These are phyloP conservation scores for Microcera coccophila DNA, from an alignment of 2,329 filamentous ascomycete genomes.

Conservation along the genomic window DNA sequence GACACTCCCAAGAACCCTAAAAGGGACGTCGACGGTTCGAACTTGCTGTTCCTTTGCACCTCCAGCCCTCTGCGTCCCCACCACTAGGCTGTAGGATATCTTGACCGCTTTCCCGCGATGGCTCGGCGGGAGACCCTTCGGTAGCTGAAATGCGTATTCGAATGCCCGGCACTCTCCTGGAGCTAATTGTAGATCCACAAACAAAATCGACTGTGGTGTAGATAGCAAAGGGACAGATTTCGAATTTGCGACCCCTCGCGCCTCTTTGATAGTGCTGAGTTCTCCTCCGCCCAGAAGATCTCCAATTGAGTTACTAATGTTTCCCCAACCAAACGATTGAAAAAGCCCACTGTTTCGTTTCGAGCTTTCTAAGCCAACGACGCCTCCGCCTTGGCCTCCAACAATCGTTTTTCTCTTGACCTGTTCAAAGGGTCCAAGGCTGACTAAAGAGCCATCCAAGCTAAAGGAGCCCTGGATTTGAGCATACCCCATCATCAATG, in stretches of 20 bases:
- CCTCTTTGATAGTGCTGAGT: constrained; percentile 90
- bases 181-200: constrained; percentile 83
- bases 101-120: constrained; percentile 93
- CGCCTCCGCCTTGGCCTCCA: constrained; percentile 80
- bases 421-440: constrained; percentile 86
- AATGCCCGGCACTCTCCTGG: constrained; percentile 87
- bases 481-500: constrained; percentile 96
- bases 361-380: constrained; percentile 70
- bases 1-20: constrained; percentile 88
- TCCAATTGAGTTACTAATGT: constrained; percentile 80
- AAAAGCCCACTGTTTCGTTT: constrained; percentile 78
- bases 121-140: constrained; percentile 82
- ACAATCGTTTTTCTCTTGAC: constrained; percentile 93
- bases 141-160: constrained; percentile 81
- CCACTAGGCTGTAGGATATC: constrained; percentile 83
- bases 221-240: constrained; percentile 88
- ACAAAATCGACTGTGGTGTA: constrained; percentile 91
- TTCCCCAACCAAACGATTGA: constrained; percentile 81
- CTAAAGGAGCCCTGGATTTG: constrained; percentile 91
- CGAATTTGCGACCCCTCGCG: constrained; percentile 81
- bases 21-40: constrained; percentile 86
- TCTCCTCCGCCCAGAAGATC: constrained; percentile 83
- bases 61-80: constrained; percentile 84
- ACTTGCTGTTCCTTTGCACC: constrained; percentile 76
- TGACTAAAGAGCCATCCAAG: constrained; percentile 85